A percentile compares a stretch with the other conserved stretches of the same genome.
Evolutionary conservation across 1,284 basidiomycete genomes (phyloP).

Genomic region (Cryptococcus hybrid): DNA sequence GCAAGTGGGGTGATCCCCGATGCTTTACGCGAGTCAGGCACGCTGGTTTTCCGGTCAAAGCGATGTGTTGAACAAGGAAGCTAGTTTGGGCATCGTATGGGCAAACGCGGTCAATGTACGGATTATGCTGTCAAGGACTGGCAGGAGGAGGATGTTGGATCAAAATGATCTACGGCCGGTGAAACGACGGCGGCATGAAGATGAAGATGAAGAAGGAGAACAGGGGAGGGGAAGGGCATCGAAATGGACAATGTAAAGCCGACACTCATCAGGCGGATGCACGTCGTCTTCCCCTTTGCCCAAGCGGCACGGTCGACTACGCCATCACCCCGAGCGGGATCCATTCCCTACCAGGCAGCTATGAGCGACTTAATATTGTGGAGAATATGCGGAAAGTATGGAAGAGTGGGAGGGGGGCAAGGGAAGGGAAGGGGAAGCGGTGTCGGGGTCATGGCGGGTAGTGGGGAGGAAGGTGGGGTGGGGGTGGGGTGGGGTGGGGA

Average conservation of each 20-base stretch:
- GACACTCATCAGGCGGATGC: slow-evolving; percentile 52
- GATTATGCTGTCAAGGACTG: slow-evolving; percentile 75
- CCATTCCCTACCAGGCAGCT: slow-evolving; percentile 26
- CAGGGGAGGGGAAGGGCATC: not conserved
- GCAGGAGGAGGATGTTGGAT: slow-evolving; percentile 61
- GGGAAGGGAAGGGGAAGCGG: slow-evolving; percentile 1
- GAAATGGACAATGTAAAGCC: slow-evolving; percentile 26
- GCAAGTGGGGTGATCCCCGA: slow-evolving; percentile 28
- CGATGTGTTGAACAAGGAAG: slow-evolving; percentile 64
- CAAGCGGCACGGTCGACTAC: slow-evolving; percentile 65
- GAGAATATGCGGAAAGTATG: slow-evolving; percentile 7
- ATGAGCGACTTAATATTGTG: slow-evolving; percentile 17
- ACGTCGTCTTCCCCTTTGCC: slow-evolving; percentile 68
- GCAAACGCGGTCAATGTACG: slow-evolving; percentile 82
- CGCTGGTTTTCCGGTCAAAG: slow-evolving; percentile 68
- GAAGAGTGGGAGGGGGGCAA: slow-evolving; percentile 2
- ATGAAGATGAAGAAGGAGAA: slow-evolving; percentile 1
- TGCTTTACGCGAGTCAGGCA: slow-evolving; percentile 68
- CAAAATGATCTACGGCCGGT: slow-evolving; percentile 18
- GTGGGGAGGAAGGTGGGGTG: slow-evolving; percentile 1
- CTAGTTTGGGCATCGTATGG: slow-evolving; percentile 82
- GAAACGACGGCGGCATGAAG: slow-evolving; percentile 4
- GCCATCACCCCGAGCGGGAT: slow-evolving; percentile 65
- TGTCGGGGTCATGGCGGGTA: too few species aligned
- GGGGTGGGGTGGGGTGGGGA: slow-evolving; percentile 1